Base-by-base conservation (phyloP, 495 filamentous ascomycete species). In the Penicillium maclennaniae region DNA sequence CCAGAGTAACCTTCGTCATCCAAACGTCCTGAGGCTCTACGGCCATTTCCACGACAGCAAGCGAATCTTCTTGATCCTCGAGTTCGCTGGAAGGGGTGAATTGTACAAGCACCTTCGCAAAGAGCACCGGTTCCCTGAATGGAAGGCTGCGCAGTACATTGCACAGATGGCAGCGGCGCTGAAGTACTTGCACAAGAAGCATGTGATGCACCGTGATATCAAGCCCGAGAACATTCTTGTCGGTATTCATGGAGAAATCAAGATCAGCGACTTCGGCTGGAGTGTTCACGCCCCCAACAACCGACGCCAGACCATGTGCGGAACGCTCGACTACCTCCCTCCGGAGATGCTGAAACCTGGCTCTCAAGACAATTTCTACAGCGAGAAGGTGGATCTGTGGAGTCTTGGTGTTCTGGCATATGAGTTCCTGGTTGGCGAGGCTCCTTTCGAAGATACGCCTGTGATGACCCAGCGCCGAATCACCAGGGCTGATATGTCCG, bases 191-290 rank as follows among this genome's bases (percentile, higher is more conserved):
- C 93, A 98, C 74, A 89, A 88, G 67, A 97, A 98, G 75, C 93
- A 98, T 67, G 90, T 98, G 58, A 98, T 98, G 75, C 93, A 98
- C 63, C 86, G 93, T 41, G 93, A 98, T 60, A 98, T 98, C 75
- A 98, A 98, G 75, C 93, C 93, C 10, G 93, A 98, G 72, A 98
- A 98, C 63, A 98, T 98, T 59, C 83, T 98, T 15, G 86, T 98
- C 36, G 93, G 93, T 17, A 92, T 98, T 47, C 92, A 97, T 65
- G 93, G 92, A 39, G 93, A 98, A 73, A 95, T 98, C 72, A 98
- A 98, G 72, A 92, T 98, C 66, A 92, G 89, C 5, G 93, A 98
- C 70, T 98, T 98, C 62, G 93, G 93, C 42, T 98, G 95, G 95
- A 92, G 87, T 70, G 95, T 97, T 16, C 93, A 98, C 68, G 95